These are phyloP conservation scores for Cutaneotrichosporon cutaneum DNA, from an alignment of 1,284 basidiomycete species.

Conservation along the genomic window DNA sequence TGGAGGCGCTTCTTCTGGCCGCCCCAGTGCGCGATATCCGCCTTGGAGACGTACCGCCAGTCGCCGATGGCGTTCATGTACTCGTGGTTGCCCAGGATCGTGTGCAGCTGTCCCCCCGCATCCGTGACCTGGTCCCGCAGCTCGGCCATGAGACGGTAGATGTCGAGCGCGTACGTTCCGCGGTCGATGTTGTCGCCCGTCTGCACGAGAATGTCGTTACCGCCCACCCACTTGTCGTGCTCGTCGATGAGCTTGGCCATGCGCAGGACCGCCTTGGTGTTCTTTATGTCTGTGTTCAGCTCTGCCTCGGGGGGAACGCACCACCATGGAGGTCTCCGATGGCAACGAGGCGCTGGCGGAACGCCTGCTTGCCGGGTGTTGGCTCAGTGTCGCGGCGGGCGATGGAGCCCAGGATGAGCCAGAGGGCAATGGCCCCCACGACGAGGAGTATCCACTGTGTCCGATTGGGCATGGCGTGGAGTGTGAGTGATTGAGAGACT, in stretches of 20 bases:
- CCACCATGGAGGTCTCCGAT: slow-evolving; percentile 79
- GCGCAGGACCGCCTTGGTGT: slow-evolving; percentile 69
- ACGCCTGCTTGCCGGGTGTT: slow-evolving; percentile 21
- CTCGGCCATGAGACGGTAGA: slow-evolving; percentile 77
- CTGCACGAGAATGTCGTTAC: slow-evolving; percentile 79
- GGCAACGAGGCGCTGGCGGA: slow-evolving; percentile 58
- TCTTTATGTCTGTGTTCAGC: slow-evolving; percentile 57
- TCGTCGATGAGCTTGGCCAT: slow-evolving; percentile 70
- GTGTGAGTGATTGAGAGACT: neutral
- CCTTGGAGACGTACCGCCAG: slow-evolving; percentile 82
- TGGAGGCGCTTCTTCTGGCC: slow-evolving; percentile 67
- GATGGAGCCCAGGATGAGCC: neutral
- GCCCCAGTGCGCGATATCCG: slow-evolving; percentile 77
- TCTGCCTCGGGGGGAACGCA: slow-evolving; percentile 19
- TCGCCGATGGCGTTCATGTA: slow-evolving; percentile 83
- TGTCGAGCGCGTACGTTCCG: slow-evolving; percentile 80
- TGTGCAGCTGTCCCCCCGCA: slow-evolving; percentile 70
- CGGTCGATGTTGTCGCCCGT: slow-evolving; percentile 91
- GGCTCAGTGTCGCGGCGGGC: neutral
- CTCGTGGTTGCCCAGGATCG: slow-evolving; percentile 68
- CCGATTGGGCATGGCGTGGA: neutral
- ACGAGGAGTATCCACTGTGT: slow-evolving; percentile 3
- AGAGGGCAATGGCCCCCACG: neutral
- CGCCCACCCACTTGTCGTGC: slow-evolving; percentile 72
- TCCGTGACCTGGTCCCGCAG: slow-evolving; percentile 71